Base-by-base conservation (phyloP, 2,329 filamentous ascomycete genomes). In the Cladophialophora yegresii region DNA sequence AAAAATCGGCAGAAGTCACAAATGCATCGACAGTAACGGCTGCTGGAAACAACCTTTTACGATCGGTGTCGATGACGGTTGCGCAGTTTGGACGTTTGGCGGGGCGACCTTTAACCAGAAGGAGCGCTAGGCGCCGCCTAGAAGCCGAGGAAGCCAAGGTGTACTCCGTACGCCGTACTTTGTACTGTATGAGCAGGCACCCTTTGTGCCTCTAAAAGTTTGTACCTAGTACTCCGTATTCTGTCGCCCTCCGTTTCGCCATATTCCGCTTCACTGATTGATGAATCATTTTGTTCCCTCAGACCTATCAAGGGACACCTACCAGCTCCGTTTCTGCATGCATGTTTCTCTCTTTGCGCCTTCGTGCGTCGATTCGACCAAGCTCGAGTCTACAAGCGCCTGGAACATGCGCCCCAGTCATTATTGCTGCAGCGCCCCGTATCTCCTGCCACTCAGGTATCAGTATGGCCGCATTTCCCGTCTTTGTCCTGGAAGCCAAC, bases 381-480 rank as follows among this genome's bases (percentile, higher is more conserved):
- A 45, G 45, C 40, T 45, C 36, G 22, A 28, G 26, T 58, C 56
- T 51, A 58, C 63, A 67, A 58, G 67, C 67, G 67, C 67, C 66
- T 64, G 61, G 62, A 63, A 63, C 54, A 23, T 51, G 28, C 55
- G 57, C 61, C 63, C 63, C 53, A 57, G 58, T 47, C 57, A 51
- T 23, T 45, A 33, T 57, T 32, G 55, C 59, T 43, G 62, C 55
- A 60, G 55, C 61, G 36, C 47, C 53, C 47, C 28, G 13, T 40
- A 63, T 59, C 54, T 58, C 30, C 63, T 58, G 61, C 66, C 66
- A 68, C 40, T 68, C 60, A 68, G 13, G 33, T 58, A 55, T n/a
- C 54, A 26, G 49, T 16, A 54, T 43, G 12, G 16, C 40, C 9
- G 51, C 32, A 23, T 54, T 47, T 43, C 54, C 57, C 36, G 36